phyloP scores from a whole-genome alignment of 257 asterid species.

The Cruciata laevipes region DNA sequence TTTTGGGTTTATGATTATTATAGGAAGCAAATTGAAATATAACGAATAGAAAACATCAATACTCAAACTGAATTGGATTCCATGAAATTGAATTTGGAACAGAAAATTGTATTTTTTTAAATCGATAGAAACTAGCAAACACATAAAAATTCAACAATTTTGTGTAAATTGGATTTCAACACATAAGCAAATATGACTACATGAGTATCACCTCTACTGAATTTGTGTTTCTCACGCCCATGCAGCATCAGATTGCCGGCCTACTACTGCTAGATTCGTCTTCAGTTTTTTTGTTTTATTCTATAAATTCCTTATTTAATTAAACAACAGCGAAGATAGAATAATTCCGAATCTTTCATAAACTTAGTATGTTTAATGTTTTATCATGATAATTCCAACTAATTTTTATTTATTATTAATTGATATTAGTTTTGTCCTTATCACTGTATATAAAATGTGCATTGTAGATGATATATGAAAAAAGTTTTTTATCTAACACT shows the following conservation, averaged over 20 bases:
- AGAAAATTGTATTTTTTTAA: too few species aligned
- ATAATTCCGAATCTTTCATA: not conserved
- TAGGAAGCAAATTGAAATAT: too few species aligned
- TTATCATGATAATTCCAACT: too few species aligned
- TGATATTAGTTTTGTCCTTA: too few species aligned
- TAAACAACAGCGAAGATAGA: not conserved
- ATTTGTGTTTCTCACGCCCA: not conserved
- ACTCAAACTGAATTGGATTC: too few species aligned
- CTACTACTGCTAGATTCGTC: not conserved
- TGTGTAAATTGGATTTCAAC: not conserved
- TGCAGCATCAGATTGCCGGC: slow-evolving; percentile 13
- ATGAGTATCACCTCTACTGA: not conserved
- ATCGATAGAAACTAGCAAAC: not conserved
- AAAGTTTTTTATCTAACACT: too few species aligned
- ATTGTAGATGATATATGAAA: too few species aligned
- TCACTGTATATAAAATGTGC: too few species aligned
- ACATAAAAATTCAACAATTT: not conserved
- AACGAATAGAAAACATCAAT: too few species aligned
- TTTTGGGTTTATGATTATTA: too few species aligned
- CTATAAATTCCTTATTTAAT: not conserved
- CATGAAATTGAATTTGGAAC: not conserved
- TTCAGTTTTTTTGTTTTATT: not conserved
- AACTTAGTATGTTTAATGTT: too few species aligned
- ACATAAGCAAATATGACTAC: not conserved
- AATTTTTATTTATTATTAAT: too few species aligned